Base-by-base conservation (phyloP, 1,284 basidiomycete species). In the Vanrija pseudolonga region DNA sequence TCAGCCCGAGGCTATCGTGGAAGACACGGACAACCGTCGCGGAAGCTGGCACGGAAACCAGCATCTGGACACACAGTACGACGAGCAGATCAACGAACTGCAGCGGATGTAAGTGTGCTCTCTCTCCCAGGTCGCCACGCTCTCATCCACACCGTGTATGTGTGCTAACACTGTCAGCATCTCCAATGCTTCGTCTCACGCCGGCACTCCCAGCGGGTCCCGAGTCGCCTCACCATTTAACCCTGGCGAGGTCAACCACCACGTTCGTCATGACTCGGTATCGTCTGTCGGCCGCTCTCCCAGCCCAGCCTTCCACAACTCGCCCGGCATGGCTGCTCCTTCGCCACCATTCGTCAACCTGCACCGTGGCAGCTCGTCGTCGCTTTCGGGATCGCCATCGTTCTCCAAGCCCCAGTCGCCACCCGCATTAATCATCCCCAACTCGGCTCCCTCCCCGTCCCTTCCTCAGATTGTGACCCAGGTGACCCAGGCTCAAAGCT, bases 391-490 rank as follows among this genome's bases (percentile, higher is more conserved):
- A 19, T 70, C 69, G 22, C 70, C 69, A 12, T 69, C 65, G 53
- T 62, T 68, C 49, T 64, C 66, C 42, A 77, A 77, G 50, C 72
- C 75, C 2, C 68, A 72, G 52, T 76, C 74, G 6, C 75, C 75
- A 9, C 75, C 75, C 0, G 70, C 71, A 5, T 58, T 77, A 9
- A 67, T 76, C 49, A 76, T 77, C 20, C 72, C 73, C 9, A 69
- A 67, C 55, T 51, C 47, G 40, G 49, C 56, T 18, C 65, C 66
- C 11, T 70, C 72, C 8, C 70, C 70, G 14, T 56, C 62, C 1
- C 63, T 73, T 7, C 72, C 72, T 3, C 65, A 62, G 11, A 66
- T 70, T 40, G 53, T 64, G 48, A 67, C 71, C 11, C 32, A 32
- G 32, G 32, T 32, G 32, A 32, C 32, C 32, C 32, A 32, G 32